A percentile compares a stretch with the other conserved stretches of the same genome.
Conservation (phyloP, 116 monocot species). For the Cymodocea nodosa region DNA sequence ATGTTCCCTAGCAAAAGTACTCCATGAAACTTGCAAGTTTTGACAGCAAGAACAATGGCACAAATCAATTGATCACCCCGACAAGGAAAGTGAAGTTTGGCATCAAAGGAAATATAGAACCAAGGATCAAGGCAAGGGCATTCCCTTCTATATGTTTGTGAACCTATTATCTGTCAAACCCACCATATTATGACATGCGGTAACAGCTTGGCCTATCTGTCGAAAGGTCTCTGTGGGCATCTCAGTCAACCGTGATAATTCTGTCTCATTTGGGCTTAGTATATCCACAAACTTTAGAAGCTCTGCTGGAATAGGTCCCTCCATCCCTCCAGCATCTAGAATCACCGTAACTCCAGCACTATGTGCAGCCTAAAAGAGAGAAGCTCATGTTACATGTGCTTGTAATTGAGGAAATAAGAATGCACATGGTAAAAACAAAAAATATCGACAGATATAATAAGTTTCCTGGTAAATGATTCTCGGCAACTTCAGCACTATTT, state of each 20-base stretch:
- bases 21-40: too few relatives aligned
- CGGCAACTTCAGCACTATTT: slow-evolving; percentile 55
- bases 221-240: slow-evolving; percentile 67
- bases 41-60: too few relatives aligned
- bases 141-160: background rate
- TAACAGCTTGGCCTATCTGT: slow-evolving; percentile 57
- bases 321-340: slow-evolving; percentile 85
- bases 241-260: slow-evolving; percentile 65
- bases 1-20: too few relatives aligned
- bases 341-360: slow-evolving; percentile 67
- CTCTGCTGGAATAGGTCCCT: slow-evolving; percentile 55
- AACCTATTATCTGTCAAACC: background rate
- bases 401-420: background rate
- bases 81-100: too few relatives aligned
- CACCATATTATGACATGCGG: slow-evolving; percentile 68
- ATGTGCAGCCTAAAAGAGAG: slow-evolving; percentile 48
- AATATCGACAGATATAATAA: too few relatives aligned
- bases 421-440: background rate
- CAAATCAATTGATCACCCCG: too few relatives aligned
- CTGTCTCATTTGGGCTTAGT: slow-evolving; percentile 95
- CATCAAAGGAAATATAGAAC: too few relatives aligned
- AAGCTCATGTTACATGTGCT: too few relatives aligned
- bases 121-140: too few relatives aligned
- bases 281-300: slow-evolving; percentile 62
- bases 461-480: slow-evolving; percentile 17